Base-by-base conservation (phyloP, 768 basidiomycete species). In the Leucosporidium yakuticum region DNA sequence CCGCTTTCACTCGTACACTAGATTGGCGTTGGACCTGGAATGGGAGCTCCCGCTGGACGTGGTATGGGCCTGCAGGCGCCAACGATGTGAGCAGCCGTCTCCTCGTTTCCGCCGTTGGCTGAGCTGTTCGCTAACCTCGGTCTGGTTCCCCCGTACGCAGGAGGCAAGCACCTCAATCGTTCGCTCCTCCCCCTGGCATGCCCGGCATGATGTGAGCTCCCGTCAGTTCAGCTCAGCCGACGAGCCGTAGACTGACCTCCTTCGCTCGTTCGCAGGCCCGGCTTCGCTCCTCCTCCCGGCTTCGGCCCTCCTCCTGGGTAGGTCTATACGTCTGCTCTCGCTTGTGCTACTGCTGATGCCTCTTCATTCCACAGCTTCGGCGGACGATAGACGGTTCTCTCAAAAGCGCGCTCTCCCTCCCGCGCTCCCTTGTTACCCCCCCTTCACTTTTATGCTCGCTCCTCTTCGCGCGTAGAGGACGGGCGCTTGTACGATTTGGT, bases 31-130 rank as follows among this genome's bases (percentile, higher is more conserved):
- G 95, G 95, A 62, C 91, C 95, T 77, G 95, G 95, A 70, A 86
- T 91, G 69, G 95, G 94, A 74, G 88, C 92, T 83, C 91, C 94
- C 78, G 95, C 94, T 51, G 94, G 95, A 73, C 87, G 95, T 74
- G 95, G 95, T 65, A 95, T 97, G 86, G 91, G 91, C 27, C 74
- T 81, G 64, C 77, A 78, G 69, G 78, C 80, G 64, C 80, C 80
- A 77, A 71, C 76, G 77, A 79, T 49, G 59, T 65, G 31, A 29
- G 66, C 34, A 62, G 57, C n/a, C 8, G 36, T 20, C 25, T 48
- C 9, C 15, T 17, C 19, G 32, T 31, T 29, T 21, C 31, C 21
- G 25, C 5, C 29, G 9, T 2, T 17, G 25, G n/a, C 36, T 9
- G 20, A n/a, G 7, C 79, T 79, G 15, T 79, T 79, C 77, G 77